phyloP scores from a whole-genome alignment of 345 rosid species.

The Cardiospermum halicacabum region DNA sequence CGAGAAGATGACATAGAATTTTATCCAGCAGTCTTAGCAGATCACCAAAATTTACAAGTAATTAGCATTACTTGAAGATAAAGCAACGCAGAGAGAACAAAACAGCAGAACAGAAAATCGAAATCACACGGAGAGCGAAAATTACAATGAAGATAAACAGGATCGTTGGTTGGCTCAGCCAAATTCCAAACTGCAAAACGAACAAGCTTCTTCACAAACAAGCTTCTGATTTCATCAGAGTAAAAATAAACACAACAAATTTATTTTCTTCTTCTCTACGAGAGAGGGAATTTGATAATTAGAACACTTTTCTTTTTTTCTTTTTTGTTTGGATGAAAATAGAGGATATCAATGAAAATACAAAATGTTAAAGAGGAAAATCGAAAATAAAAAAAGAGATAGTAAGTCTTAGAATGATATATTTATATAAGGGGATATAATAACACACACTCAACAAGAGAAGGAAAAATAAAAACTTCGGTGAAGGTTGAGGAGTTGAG shows the following conservation, averaged over 20 bases:
- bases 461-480: not conserved
- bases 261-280: slow-evolving; percentile 3
- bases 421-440: not conserved
- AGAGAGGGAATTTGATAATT: slow-evolving; percentile 15
- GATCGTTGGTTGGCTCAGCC: slow-evolving; percentile 20
- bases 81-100: slow-evolving; percentile 24
- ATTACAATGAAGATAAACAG: slow-evolving; percentile 10
- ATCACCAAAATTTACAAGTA: slow-evolving; percentile 28
- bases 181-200: slow-evolving; percentile 11
- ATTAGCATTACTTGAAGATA: slow-evolving; percentile 37
- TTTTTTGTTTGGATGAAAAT: not conserved
- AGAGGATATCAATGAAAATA: slow-evolving; percentile 11
- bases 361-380: not conserved
- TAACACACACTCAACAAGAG: not conserved
- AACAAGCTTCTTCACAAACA: not conserved
- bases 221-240: not conserved
- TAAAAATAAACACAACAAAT: not conserved
- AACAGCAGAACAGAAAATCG: not conserved
- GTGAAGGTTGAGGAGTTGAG: slow-evolving; percentile 10
- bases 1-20: slow-evolving; percentile 14
- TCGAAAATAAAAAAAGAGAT: slow-evolving; percentile 3
- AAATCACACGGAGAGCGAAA: slow-evolving; percentile 9
- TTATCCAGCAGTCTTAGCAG: slow-evolving; percentile 24
- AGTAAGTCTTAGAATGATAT: slow-evolving; percentile 9
- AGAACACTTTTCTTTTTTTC: not conserved